These are phyloP conservation scores for Chondrostereum purpureum DNA, from an alignment of 1,284 basidiomycete genomes.

Conservation along the genomic window DNA sequence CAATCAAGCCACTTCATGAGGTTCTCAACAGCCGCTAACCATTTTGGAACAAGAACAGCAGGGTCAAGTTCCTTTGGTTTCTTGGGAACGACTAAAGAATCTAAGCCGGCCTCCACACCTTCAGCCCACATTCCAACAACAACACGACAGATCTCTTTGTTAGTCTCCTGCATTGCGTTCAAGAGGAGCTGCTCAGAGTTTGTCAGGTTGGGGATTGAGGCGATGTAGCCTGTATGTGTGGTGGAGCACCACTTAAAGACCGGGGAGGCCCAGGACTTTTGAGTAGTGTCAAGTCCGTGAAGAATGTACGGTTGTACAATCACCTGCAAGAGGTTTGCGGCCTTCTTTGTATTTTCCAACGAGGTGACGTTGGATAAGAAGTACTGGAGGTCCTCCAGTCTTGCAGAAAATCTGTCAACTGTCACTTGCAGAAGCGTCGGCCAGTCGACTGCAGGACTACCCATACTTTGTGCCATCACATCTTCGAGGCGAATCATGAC, in stretches of 20 bases:
- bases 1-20: conserved; percentile 37
- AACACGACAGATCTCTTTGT: conserved; percentile 40
- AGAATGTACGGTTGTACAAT: conserved; percentile 33
- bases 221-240: conserved; percentile 26
- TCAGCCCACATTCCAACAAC: conserved; percentile 37
- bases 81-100: conserved; percentile 6
- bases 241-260: conserved; percentile 27
- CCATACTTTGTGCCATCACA: conserved; percentile 12
- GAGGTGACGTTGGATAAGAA: conserved; percentile 23
- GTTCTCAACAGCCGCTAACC: conserved; percentile 19
- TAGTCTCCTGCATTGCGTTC: conserved; percentile 26
- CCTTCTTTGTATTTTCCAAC: conserved; percentile 13
- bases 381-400: conserved; percentile 34
- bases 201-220: conserved; percentile 20
- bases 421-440: conserved; percentile 30
- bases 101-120: conserved; percentile 28
- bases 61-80: conserved; percentile 1
- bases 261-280: conserved; percentile 23
- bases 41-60: conserved; percentile 10
- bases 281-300: conserved; percentile 10
- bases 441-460: conserved; percentile 38
- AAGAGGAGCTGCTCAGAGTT: conserved; percentile 29
- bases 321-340: conserved; percentile 23
- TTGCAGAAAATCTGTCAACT: conserved; percentile 33
- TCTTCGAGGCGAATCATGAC: conserved; percentile 20